A percentile compares a stretch with the other conserved stretches of the same genome.
phyloP scores from a whole-genome alignment of 768 basidiomycete genomes.

The Boletus reticuloceps region DNA sequence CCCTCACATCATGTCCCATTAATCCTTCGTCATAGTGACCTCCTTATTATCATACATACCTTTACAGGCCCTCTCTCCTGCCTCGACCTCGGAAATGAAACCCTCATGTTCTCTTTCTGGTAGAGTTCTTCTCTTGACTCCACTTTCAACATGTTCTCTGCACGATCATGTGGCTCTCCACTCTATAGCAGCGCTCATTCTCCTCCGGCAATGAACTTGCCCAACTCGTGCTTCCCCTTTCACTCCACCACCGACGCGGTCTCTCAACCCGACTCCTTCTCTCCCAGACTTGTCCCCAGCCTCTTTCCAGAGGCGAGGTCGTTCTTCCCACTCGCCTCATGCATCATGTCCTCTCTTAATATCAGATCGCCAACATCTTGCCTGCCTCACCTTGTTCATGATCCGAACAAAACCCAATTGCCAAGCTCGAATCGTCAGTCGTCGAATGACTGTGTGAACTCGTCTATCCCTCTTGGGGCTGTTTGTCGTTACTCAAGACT shows the following conservation, averaged over 20 bases:
- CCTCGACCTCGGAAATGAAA: conserved; percentile 35
- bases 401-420: conserved; percentile 20
- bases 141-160: conserved; percentile 30
- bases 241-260: conserved; percentile 6
- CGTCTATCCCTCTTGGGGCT: conserved; percentile 2
- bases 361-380: conserved; percentile 28
- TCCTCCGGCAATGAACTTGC: conserved; percentile 25
- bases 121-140: conserved; percentile 23
- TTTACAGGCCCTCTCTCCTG: conserved; percentile 17
- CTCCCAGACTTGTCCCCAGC: not conserved
- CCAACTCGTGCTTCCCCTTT: not conserved
- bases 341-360: conserved; percentile 30
- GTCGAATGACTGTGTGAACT: conserved; percentile 26
- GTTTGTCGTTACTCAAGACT: conserved; percentile 9
- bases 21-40: conserved; percentile 23
- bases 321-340: conserved; percentile 20
- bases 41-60: conserved; percentile 19
- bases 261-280: not conserved
- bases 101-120: conserved; percentile 32
- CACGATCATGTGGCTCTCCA: conserved; percentile 20
- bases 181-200: conserved; percentile 12
- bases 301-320: not conserved
- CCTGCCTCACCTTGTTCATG: conserved; percentile 30
- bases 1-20: conserved; percentile 6
- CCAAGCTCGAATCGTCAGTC: conserved; percentile 15